Evolutionary conservation across 2,329 filamentous ascomycete genomes (phyloP).

Genomic region (Ophiostoma montium): DNA sequence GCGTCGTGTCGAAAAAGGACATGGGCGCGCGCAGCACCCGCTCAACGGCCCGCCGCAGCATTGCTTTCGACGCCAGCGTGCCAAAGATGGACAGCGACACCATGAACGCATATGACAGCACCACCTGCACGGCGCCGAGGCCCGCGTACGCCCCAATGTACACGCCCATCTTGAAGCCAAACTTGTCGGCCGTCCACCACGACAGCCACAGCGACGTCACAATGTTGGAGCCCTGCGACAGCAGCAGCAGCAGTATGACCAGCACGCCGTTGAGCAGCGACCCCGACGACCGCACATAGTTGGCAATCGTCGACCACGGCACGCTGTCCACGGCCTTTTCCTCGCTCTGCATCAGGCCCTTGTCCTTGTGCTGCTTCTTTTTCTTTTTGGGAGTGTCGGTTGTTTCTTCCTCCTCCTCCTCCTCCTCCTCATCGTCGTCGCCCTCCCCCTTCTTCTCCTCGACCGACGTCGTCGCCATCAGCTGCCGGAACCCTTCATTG

Average conservation of each 20-base stretch:
- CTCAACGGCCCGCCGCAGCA: constrained; percentile 68
- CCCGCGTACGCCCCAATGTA: constrained; percentile 64
- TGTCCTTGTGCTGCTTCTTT: constrained; percentile 44
- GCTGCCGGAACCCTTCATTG: constrained; percentile 61
- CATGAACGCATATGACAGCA: constrained; percentile 70
- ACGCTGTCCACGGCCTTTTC: constrained; percentile 64
- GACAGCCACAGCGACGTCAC: constrained; percentile 83
- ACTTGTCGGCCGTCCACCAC: constrained; percentile 80
- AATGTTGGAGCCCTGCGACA: constrained; percentile 76
- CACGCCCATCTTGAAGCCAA: constrained; percentile 46
- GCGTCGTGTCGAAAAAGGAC: constrained; percentile 96
- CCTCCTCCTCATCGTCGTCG: constrained; percentile 15
- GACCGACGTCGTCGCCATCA: constrained; percentile 75
- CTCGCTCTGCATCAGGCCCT: constrained; percentile 55
- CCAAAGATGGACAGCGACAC: constrained; percentile 64
- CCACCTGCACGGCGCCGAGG: constrained; percentile 55
- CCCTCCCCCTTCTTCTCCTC: constrained; percentile 46
- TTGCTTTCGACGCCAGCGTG: constrained; percentile 66
- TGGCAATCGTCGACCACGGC: constrained; percentile 63
- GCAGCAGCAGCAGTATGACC: constrained; percentile 45
- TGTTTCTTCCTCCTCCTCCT: constrained; percentile 20
- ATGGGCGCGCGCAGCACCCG: constrained; percentile 60
- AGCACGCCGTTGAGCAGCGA: constrained; percentile 54
- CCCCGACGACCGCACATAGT: constrained; percentile 65
- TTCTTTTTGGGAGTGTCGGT: constrained; percentile 43